Evolutionary conservation across 2,329 filamentous ascomycete genomes (phyloP).

Genomic region (Arthrinium phaeospermum): DNA sequence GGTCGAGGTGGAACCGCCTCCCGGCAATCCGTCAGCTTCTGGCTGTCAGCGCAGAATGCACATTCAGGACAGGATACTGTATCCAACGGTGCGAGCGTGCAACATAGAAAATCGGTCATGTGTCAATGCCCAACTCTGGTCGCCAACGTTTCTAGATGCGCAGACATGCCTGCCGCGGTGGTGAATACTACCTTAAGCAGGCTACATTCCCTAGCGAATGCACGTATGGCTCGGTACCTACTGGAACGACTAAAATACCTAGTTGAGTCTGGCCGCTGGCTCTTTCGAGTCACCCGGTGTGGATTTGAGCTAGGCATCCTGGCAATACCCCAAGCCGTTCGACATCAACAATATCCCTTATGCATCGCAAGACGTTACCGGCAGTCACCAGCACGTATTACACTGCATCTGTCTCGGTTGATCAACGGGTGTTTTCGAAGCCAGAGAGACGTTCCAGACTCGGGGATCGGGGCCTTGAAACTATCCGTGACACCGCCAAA

Average conservation of each 20-base stretch:
- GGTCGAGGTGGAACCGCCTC: background rate
- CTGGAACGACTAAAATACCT: background rate
- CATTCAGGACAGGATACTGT: background rate
- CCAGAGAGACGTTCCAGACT: background rate
- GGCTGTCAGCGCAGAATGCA: background rate
- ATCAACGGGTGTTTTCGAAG: background rate
- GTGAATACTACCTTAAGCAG: background rate
- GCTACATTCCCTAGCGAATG: background rate
- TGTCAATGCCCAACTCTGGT: background rate
- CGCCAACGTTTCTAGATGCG: background rate
- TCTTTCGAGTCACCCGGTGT: background rate
- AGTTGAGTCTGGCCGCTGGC: background rate
- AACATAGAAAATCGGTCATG: background rate
- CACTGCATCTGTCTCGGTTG: background rate
- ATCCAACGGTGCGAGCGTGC: background rate
- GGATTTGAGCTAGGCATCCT: background rate
- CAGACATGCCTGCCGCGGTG: background rate
- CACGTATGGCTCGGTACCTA: background rate
- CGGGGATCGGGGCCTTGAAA: background rate
- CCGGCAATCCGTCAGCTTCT: background rate
- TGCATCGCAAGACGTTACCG: background rate
- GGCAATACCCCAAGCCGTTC: background rate
- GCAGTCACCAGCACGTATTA: background rate
- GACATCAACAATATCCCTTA: background rate
- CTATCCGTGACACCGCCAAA: slow-evolving; percentile 4